Conservation (phyloP, 129 eudicot species). For the Saposhnikovia divaricata region DNA sequence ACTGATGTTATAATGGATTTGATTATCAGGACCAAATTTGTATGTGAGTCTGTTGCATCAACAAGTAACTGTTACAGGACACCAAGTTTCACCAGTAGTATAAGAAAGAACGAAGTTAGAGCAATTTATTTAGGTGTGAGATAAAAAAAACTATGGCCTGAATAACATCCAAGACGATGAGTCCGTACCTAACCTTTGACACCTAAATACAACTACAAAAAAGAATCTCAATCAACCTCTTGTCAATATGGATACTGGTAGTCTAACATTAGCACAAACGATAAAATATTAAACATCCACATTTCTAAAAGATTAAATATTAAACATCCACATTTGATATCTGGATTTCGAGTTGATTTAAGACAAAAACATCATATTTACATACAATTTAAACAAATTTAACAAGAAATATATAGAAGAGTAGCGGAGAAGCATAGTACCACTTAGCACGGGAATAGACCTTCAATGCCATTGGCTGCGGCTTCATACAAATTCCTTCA, state of each 20-base stretch:
- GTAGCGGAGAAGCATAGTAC: conserved; percentile 30
- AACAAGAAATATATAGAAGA: neutral
- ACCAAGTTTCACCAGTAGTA: neutral
- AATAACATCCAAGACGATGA: neutral
- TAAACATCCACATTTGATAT: too few relatives aligned
- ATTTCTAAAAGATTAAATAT: too few relatives aligned
- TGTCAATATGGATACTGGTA: neutral
- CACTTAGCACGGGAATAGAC: conserved; percentile 76
- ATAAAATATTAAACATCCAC: too few relatives aligned
- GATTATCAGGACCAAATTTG: neutral
- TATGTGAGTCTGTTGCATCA: neutral
- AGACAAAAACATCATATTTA: too few relatives aligned
- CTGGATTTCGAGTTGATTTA: too few relatives aligned
- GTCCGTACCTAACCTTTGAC: neutral
- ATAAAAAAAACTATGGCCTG: neutral
- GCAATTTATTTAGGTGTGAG: neutral
- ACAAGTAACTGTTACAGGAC: neutral
- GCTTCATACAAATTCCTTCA: conserved; percentile 58
- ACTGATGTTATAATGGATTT: neutral
- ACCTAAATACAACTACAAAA: neutral
- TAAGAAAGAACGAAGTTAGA: neutral
- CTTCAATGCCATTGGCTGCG: conserved; percentile 70
- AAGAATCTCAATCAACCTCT: neutral
- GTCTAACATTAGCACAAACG: neutral
- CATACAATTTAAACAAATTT: neutral